Percentiles rank a stretch among this genome's conserved stretches.
phyloP scores from a whole-genome alignment of 768 basidiomycete genomes.

The Austroboletus festivus region DNA sequence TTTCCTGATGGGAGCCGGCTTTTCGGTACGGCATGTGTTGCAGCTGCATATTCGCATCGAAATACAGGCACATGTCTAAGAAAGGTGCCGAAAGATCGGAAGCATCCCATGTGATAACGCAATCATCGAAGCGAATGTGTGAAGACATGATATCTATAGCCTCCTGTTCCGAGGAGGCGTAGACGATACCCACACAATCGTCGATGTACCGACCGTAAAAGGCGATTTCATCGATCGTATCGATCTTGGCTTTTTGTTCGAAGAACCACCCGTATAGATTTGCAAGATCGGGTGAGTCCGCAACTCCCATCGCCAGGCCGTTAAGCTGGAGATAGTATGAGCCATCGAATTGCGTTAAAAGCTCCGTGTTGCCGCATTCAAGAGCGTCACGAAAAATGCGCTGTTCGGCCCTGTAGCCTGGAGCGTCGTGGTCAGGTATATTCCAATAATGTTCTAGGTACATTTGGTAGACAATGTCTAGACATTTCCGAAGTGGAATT shows the following conservation, averaged over 20 bases:
- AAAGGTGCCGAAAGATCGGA: neutral
- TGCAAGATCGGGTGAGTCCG: slow-evolving; percentile 11
- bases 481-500: neutral
- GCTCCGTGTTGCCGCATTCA: neutral
- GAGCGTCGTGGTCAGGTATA: neutral
- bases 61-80: slow-evolving; percentile 2
- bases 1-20: neutral
- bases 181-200: neutral
- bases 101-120: neutral
- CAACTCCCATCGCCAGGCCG: slow-evolving; percentile 9
- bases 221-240: neutral
- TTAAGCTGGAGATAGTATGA: neutral
- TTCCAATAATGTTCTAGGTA: neutral
- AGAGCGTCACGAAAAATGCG: neutral
- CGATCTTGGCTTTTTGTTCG: neutral
- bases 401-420: neutral
- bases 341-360: slow-evolving; percentile 2
- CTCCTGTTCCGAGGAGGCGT: neutral
- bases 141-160: neutral
- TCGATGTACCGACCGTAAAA: slow-evolving; percentile 7
- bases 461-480: neutral
- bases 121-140: neutral
- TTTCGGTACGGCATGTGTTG: slow-evolving; percentile 2
- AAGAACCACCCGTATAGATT: slow-evolving; percentile 6
- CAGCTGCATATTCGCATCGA: fast-evolving